Evolutionary conservation across 305 asterid genomes (phyloP).

Genomic region (Solanum hybrid): DNA sequence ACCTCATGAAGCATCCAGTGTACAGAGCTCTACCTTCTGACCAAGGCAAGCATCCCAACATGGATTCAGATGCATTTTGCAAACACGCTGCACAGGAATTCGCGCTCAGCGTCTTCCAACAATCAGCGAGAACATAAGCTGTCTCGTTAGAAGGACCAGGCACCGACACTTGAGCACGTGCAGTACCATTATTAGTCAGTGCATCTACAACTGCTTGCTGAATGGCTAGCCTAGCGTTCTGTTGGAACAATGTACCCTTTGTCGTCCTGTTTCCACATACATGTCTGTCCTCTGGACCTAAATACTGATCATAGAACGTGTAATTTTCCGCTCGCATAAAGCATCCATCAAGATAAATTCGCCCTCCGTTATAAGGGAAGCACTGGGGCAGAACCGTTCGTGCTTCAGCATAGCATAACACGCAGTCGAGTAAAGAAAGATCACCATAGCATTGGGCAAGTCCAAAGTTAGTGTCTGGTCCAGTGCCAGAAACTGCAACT

Average conservation of each 20-base stretch:
- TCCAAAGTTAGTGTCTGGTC: constrained; percentile 13
- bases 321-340: constrained; percentile 19
- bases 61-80: constrained; percentile 17
- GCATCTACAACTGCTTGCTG: constrained; percentile 15
- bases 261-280: constrained; percentile 21
- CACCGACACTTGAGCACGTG: background rate
- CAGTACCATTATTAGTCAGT: constrained; percentile 5
- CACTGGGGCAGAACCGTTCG: constrained; percentile 11
- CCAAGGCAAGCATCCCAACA: constrained; percentile 23
- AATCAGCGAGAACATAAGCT: constrained; percentile 20
- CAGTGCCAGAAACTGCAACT: constrained; percentile 7
- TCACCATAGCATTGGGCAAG: constrained; percentile 32
- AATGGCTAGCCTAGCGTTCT: constrained; percentile 9
- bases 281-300: constrained; percentile 13
- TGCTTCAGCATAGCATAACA: constrained; percentile 22
- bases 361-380: constrained; percentile 8
- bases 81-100: constrained; percentile 19
- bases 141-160: background rate
- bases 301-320: constrained; percentile 20
- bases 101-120: constrained; percentile 19
- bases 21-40: constrained; percentile 21
- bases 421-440: constrained; percentile 20
- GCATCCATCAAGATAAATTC: constrained; percentile 28
- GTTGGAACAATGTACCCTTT: constrained; percentile 7
- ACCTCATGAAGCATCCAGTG: constrained; percentile 31